Evolutionary conservation across 2,329 filamentous ascomycete species (phyloP).

Genomic region (Zymoseptoria tritici): DNA sequence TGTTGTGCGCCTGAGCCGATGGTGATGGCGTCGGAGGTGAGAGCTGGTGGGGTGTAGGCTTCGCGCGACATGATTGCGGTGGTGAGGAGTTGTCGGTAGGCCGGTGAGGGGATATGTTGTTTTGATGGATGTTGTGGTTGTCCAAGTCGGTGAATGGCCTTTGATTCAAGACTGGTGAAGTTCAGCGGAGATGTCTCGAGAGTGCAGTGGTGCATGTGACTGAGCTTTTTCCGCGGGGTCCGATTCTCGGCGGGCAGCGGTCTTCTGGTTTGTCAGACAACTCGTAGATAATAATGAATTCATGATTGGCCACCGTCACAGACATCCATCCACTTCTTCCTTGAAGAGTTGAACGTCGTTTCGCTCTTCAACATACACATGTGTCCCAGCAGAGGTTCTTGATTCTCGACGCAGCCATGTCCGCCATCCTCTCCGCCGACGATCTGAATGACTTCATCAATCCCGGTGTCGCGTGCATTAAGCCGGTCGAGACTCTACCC

Average conservation of each 20-base stretch:
- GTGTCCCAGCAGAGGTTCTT: conserved; percentile 24
- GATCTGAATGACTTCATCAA: conserved; percentile 99
- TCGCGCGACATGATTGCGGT: conserved; percentile 49
- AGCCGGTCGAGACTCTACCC: conserved; percentile 89
- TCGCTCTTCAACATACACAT: conserved; percentile 10
- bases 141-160: neutral
- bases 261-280: neutral
- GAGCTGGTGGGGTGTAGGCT: conserved; percentile 66
- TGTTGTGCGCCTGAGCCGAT: conserved; percentile 17
- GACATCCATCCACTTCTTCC: neutral
- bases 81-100: conserved; percentile 1
- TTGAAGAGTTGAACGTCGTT: neutral
- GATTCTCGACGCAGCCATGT: conserved; percentile 53
- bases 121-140: neutral
- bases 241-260: neutral
- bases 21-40: conserved; percentile 32
- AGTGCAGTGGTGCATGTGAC: neutral
- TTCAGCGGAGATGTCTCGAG: neutral
- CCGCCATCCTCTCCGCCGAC: conserved; percentile 91
- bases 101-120: neutral
- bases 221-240: neutral
- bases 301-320: neutral
- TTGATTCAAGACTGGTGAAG: neutral
- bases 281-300: neutral
- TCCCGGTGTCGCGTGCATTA: conserved; percentile 95